phyloP scores from a whole-genome alignment of 306 rosid genomes.

The Prunus campanulata region DNA sequence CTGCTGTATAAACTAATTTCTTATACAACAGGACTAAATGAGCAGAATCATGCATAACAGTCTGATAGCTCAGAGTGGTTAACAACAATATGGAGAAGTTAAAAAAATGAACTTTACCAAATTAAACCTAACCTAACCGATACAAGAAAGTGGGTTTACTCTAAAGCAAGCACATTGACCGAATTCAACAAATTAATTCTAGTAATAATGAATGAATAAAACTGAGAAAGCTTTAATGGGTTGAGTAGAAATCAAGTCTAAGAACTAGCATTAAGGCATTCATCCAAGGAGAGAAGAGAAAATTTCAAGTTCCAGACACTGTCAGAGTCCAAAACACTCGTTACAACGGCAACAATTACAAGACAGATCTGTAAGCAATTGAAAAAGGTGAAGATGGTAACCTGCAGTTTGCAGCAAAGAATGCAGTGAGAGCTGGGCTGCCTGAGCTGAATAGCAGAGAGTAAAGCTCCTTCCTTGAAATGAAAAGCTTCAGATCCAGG shows the following conservation, averaged over 20 bases:
- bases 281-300: background rate
- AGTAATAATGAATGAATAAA: constrained; percentile 1
- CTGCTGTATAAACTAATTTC: background rate
- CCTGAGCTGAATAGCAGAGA: constrained; percentile 24
- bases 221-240: background rate
- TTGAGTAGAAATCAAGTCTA: background rate
- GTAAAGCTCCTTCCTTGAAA: constrained; percentile 18
- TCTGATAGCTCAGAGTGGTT: constrained; percentile 30
- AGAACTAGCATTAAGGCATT: background rate
- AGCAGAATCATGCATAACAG: background rate
- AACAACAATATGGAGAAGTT: constrained; percentile 30
- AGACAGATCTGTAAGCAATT: constrained; percentile 52
- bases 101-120: constrained; percentile 12
- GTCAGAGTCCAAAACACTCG: constrained; percentile 7
- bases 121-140: background rate
- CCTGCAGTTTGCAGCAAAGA: constrained; percentile 14
- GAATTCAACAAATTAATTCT: constrained; percentile 24
- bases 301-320: background rate
- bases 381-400: constrained; percentile 16
- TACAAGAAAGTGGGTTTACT: constrained; percentile 10
- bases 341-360: constrained; percentile 5
- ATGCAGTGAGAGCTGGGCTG: constrained; percentile 18
- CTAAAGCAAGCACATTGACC: constrained; percentile 34
- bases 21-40: background rate
- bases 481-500: constrained; percentile 27